A percentile compares a stretch with the other conserved stretches of the same genome.
Conservation (phyloP, 2,329 filamentous ascomycete genomes). For the Coniella vitis region DNA sequence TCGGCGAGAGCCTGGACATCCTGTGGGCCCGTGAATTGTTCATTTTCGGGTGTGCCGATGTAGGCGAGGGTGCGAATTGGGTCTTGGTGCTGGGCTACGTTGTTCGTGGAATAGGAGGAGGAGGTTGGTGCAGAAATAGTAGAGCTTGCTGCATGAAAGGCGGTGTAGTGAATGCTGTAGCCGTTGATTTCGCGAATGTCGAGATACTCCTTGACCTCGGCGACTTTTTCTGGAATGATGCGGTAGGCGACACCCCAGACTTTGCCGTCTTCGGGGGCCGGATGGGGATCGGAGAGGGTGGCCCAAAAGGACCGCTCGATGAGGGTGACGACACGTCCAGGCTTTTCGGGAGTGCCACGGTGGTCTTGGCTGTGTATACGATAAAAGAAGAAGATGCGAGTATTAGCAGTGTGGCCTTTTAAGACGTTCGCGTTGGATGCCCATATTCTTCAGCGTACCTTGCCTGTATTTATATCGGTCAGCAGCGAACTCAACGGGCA, state of each 20-base stretch:
- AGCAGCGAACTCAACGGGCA: slow-evolving; percentile 8
- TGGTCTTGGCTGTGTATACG: slow-evolving; percentile 70
- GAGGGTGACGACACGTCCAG: slow-evolving; percentile 87
- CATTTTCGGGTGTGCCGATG: slow-evolving; percentile 88
- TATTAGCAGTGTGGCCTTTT: too few relatives aligned
- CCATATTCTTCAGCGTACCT: slow-evolving; percentile 22
- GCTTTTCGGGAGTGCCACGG: slow-evolving; percentile 78
- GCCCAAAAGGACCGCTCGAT: slow-evolving; percentile 82
- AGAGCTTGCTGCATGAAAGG: slow-evolving; percentile 58
- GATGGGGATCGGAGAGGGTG: slow-evolving; percentile 62
- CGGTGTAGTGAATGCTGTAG: slow-evolving; percentile 86
- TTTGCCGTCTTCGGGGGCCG: slow-evolving; percentile 46
- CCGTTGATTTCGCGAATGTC: slow-evolving; percentile 97
- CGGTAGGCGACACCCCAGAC: slow-evolving; percentile 95
- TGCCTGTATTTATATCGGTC: slow-evolving; percentile 20
- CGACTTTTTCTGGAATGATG: slow-evolving; percentile 63
- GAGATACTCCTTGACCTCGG: slow-evolving; percentile 78
- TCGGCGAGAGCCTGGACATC: slow-evolving; percentile 70
- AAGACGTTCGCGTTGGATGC: too few relatives aligned
- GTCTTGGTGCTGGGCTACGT: too few relatives aligned
- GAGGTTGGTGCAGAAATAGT: neutral
- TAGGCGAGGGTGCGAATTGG: slow-evolving; percentile 47
- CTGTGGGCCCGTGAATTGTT: slow-evolving; percentile 83
- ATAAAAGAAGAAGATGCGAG: neutral
- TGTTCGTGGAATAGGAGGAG: neutral